Evolutionary conservation across 352 stramenopile genomes (phyloP), one percentile per base, ranked within the genome.

Genomic region (Pythium sukuiense): DNA sequence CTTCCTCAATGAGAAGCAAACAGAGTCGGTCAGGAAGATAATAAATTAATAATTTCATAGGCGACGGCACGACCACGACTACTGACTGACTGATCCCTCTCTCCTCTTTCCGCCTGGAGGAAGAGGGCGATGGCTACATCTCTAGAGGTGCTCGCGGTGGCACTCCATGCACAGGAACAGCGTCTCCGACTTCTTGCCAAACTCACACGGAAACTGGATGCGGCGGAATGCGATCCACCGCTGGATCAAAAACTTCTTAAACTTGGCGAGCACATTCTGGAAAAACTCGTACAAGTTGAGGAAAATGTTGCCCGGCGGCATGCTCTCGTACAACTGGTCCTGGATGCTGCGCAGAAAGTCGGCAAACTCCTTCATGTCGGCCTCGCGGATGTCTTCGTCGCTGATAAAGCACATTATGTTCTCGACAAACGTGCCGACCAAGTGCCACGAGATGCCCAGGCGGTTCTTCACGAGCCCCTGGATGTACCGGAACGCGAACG

Each of bases 121-220:
- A 24, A 2, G 14, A 29, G 54, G n/a, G 3, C 18, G 13, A 16
- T 14, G 24, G 14, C 32, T n/a, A n/a, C n/a, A n/a, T 6, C 13
- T 59, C 71, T 73, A 91, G 69, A 83, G 73, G 65, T 92, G 84
- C 71, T 92, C 84, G 41, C 81, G 82, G 70, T 92, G 84, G 74
- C 84, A 92, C 65, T 92, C 84, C 84, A 92, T 92, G 67, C 84
- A 92, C 24, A 92, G 74, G 61, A 92, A 92, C 35, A 92, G 74
- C 49, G 67, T 79, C 56, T 81, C 73, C 13, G 81, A 90, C 64
- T 90, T 92, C 52, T 92, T 90, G 65, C 84, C 84, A 63, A 92
- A 92, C 55, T 92, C 84, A 63, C 84, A 92, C 30, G 84, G 81
- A 53, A 87, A 89, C 59, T 77, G 69, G 61, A 92, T 89, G 27